phyloP scores from a whole-genome alignment of 2,329 filamentous ascomycete species.

The Rutstroemia sydowiana region DNA sequence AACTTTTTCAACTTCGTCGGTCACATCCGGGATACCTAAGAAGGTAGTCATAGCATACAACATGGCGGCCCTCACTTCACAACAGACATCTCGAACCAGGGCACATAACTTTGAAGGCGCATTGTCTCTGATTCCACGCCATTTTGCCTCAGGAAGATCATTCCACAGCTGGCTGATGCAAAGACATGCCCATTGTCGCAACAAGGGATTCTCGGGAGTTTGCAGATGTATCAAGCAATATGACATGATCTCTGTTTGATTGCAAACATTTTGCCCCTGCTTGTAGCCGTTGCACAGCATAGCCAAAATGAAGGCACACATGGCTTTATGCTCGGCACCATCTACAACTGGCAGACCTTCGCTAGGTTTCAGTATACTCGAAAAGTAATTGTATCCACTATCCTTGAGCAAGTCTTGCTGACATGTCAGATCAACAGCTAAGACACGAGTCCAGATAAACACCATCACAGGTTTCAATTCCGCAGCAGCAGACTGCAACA shows the following conservation, averaged over 20 bases:
- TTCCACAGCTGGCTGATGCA: conserved; percentile 94
- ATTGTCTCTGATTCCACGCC: conserved; percentile 84
- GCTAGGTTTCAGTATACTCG: conserved; percentile 78
- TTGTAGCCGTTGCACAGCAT: conserved; percentile 96
- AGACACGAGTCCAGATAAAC: conserved; percentile 95
- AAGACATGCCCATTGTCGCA: conserved; percentile 92
- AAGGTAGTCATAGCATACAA: conserved; percentile 91
- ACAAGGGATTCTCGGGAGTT: conserved; percentile 78
- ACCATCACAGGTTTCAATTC: conserved; percentile 98
- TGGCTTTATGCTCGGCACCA: conserved; percentile 89
- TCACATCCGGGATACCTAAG: conserved; percentile 85
- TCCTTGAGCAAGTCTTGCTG: conserved; percentile 94
- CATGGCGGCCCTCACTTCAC: conserved; percentile 90
- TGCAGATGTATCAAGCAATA: conserved; percentile 78
- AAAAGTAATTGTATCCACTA: conserved; percentile 95
- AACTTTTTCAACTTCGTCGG: conserved; percentile 80
- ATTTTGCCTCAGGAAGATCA: conserved; percentile 87
- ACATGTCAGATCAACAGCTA: conserved; percentile 90
- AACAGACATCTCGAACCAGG: conserved; percentile 76
- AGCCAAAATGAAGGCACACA: conserved; percentile 96
- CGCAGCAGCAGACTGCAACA: conserved; percentile 87
- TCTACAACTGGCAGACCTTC: conserved; percentile 81
- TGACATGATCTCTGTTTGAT: conserved; percentile 83
- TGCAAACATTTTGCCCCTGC: conserved; percentile 84
- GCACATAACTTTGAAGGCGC: conserved; percentile 72